Conservation (phyloP, 78 protist genomes). For the Protostelium mycophagum region DNA sequence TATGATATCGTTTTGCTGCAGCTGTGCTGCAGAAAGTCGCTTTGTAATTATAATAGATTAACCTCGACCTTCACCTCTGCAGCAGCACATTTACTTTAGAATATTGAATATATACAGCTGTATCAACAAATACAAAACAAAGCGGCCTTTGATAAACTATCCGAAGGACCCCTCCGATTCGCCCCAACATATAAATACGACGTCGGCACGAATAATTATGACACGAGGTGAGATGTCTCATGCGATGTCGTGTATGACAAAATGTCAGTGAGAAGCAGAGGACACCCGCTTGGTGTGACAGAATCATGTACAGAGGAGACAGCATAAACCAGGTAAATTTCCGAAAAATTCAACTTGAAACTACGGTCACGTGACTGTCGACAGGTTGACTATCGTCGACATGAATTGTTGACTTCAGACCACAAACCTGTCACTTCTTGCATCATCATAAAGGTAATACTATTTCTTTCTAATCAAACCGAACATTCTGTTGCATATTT, state of each 20-base stretch:
- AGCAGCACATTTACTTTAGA: too few relatives aligned
- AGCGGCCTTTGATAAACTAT: conserved; percentile 72
- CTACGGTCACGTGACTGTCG: too few relatives aligned
- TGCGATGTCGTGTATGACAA: not conserved
- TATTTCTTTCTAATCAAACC: not conserved
- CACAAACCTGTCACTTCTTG: conserved; percentile 77
- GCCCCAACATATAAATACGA: conserved; percentile 93
- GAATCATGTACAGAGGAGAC: conserved; percentile 51
- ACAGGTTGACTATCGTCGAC: conserved; percentile 8
- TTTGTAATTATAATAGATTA: too few relatives aligned
- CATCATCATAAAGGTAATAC: conserved; percentile 25
- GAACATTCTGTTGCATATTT: too few relatives aligned
- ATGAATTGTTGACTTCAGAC: conserved; percentile 59
- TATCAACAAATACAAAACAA: conserved; percentile 24
- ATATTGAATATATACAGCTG: too few relatives aligned
- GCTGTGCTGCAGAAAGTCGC: too few relatives aligned
- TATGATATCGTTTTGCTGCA: too few relatives aligned
- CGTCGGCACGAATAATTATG: conserved; percentile 61
- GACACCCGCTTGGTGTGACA: conserved; percentile 85
- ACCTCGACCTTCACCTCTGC: too few relatives aligned
- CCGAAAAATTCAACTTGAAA: too few relatives aligned
- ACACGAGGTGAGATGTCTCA: conserved; percentile 11
- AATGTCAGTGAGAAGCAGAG: conserved; percentile 63
- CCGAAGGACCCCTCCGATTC: conserved; percentile 77
- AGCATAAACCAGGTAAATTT: conserved; percentile 10